A percentile compares a stretch with the other conserved stretches of the same genome.
These are phyloP conservation scores for Penstemon davidsonii DNA, from an alignment of 257 asterid genomes.

Conservation along the genomic window DNA sequence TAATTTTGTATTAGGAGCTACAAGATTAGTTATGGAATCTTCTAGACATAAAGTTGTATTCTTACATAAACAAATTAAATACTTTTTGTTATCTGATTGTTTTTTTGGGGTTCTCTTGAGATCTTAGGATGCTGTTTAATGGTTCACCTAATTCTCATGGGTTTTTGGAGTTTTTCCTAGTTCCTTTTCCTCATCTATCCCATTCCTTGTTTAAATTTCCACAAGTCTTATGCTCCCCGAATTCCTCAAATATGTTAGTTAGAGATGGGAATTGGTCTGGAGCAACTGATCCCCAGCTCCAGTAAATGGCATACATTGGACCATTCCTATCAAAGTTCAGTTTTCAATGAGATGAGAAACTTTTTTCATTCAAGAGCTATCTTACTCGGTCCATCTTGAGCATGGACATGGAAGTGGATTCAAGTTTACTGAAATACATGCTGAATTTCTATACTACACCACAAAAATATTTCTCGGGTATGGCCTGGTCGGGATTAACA, in stretches of 20 bases:
- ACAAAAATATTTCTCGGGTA: not conserved
- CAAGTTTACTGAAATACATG: not conserved
- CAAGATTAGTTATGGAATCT: not conserved
- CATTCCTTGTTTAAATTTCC: not conserved
- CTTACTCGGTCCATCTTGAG: not conserved
- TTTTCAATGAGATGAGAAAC: not conserved
- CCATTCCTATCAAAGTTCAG: not conserved
- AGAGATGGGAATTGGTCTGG: too few relatives aligned
- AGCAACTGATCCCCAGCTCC: too few relatives aligned
- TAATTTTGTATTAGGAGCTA: not conserved
- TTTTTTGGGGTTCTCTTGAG: slow-evolving; percentile 3
- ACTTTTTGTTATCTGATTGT: not conserved
- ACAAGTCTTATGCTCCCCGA: not conserved
- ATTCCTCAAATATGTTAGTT: not conserved
- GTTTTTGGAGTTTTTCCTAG: not conserved
- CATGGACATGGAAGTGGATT: slow-evolving; percentile 8
- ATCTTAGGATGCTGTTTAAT: not conserved
- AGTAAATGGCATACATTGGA: not conserved
- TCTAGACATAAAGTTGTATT: not conserved
- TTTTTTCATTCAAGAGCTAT: not conserved
- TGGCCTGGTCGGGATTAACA: slow-evolving; percentile 15
- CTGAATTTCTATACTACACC: not conserved
- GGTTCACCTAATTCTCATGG: too few relatives aligned
- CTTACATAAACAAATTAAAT: not conserved
- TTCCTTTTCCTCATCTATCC: not conserved